Evolutionary conservation across 1,284 basidiomycete genomes (phyloP), one percentile per base, ranked within the genome.

Genomic region (Naganishia sp.): DNA sequence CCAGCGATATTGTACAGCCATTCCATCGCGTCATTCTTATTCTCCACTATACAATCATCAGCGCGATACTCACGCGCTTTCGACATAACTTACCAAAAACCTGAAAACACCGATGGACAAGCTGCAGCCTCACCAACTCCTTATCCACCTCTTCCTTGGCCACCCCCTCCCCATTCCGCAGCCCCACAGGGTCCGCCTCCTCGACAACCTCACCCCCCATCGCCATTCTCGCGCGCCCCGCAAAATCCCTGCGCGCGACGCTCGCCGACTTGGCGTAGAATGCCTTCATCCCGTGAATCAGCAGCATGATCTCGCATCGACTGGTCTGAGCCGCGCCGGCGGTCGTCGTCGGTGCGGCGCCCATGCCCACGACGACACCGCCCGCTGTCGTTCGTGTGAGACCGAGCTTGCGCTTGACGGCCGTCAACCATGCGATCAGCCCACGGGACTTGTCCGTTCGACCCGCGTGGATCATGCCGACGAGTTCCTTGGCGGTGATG

Each of bases 1-100:
- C 73, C 77, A 1, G 76, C 71, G 15, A 79, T 71, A 55, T 79
- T 80, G 68, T 72, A 77, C 3, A 80, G 65, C 77, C 77, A 79
- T 63, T 77, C 76, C 61, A 77, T 75, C 25, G 79, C 70, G 41
- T 79, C 79, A 46, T 76, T 76, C 3, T 76, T 77, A 52, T 72
- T 75, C 32, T 80, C 79, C 7, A 79, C 79, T 80, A 31, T n/a
- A 23, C 46, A 6, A n/a, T n/a, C 21, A 15, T 25, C 58, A 32
- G 6, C 31, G n/a, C 18, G 18, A 2, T 1, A 3, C 6, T 5
- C n/a, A 28, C 23, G 31, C 23, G 15, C 13, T 21, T 7, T 18
- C 13, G 15, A 6, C 3, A 10, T 15, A 21, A 65, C 63, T 55
- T 51, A 79, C 79, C 77, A 49, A 76, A 71, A 0, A 77, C 72